Evolutionary conservation across 345 rosid genomes (phyloP).

Genomic region (Eucalyptus curtisii): DNA sequence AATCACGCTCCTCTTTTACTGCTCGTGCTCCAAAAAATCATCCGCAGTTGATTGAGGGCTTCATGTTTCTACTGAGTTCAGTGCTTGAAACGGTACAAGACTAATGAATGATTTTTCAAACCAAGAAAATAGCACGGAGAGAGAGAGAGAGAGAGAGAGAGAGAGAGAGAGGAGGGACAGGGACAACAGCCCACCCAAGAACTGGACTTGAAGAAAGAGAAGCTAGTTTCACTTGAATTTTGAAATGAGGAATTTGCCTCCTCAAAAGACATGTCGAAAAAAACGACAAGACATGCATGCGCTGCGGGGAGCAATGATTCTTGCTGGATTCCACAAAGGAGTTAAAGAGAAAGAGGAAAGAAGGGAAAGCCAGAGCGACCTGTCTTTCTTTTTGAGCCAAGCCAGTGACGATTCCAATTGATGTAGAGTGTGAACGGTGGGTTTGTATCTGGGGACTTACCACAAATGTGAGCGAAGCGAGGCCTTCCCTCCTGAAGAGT

Average conservation of each 20-base stretch:
- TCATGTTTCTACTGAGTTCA: neutral
- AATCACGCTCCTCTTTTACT: slow-evolving; percentile 26
- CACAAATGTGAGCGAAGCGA: slow-evolving; percentile 55
- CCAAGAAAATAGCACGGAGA: neutral
- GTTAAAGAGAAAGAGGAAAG: neutral
- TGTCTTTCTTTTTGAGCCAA: neutral
- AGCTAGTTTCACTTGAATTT: neutral
- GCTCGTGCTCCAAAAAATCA: neutral
- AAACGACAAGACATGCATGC: neutral
- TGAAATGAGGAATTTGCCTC: neutral
- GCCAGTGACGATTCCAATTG: neutral
- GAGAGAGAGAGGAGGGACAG: neutral
- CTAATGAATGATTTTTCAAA: neutral
- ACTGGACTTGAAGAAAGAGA: neutral
- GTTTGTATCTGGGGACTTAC: slow-evolving; percentile 7
- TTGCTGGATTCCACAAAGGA: neutral
- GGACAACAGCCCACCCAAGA: neutral
- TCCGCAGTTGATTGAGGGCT: neutral
- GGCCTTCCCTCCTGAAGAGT: slow-evolving; percentile 27
- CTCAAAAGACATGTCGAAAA: neutral
- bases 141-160: neutral
- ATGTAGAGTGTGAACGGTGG: neutral
- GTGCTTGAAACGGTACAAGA: neutral
- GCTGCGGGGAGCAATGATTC: neutral
- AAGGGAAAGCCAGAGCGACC: neutral